Evolutionary conservation across 352 stramenopile genomes (phyloP).

Genomic region (Globisporangium mamillatum): DNA sequence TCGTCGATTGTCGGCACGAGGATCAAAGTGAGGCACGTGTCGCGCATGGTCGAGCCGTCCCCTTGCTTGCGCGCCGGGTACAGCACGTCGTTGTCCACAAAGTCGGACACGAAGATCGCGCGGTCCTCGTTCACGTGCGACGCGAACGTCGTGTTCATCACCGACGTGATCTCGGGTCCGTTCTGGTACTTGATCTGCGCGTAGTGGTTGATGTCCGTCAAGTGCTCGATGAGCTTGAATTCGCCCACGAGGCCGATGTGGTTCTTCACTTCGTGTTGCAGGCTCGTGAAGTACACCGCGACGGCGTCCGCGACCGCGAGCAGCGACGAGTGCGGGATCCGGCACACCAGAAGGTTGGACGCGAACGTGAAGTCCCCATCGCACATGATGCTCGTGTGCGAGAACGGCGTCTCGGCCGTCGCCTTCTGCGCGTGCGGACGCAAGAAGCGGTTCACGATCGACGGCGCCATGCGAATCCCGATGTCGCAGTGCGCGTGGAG

Average conservation of each 20-base stretch:
- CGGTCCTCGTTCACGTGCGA: conserved; percentile 27
- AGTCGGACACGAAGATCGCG: conserved; percentile 45
- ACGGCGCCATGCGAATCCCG: conserved; percentile 29
- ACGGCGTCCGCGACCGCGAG: conserved; percentile 27
- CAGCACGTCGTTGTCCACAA: conserved; percentile 39
- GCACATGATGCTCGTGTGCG: conserved; percentile 59
- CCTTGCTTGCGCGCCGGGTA: conserved; percentile 30
- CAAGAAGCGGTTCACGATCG: conserved; percentile 39
- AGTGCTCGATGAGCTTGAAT: conserved; percentile 26
- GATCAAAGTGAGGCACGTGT: conserved; percentile 34
- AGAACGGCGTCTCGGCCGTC: conserved; percentile 37
- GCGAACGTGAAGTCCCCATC: conserved; percentile 44
- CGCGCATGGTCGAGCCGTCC: conserved; percentile 20
- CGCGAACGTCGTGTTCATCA: conserved; percentile 40
- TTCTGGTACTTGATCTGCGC: conserved; percentile 43
- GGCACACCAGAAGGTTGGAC: conserved; percentile 48
- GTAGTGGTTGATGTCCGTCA: conserved; percentile 33
- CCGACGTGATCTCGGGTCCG: conserved; percentile 29
- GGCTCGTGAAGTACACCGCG: conserved; percentile 35
- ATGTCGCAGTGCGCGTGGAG: conserved; percentile 37
- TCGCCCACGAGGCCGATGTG: conserved; percentile 30
- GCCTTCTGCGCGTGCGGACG: conserved; percentile 27
- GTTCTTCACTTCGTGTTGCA: conserved; percentile 31
- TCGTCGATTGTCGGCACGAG: conserved; percentile 32
- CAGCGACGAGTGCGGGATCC: conserved; percentile 41